These are phyloP conservation scores for Pyrus communis DNA, from an alignment of 306 rosid genomes.

Conservation along the genomic window DNA sequence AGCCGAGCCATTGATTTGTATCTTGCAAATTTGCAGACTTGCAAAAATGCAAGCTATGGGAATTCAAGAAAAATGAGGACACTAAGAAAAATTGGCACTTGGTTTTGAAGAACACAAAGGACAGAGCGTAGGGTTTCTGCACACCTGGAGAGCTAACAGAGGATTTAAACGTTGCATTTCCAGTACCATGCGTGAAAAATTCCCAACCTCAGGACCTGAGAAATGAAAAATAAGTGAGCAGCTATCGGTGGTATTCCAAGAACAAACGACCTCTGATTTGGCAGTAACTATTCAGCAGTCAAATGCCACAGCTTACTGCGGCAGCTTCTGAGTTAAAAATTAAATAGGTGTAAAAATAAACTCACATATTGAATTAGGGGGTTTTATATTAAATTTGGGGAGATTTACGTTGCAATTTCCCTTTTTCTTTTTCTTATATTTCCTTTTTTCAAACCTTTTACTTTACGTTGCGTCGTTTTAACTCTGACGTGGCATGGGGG, in stretches of 20 bases:
- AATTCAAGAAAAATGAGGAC: neutral
- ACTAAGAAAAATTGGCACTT: neutral
- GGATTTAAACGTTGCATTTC: constrained; percentile 75
- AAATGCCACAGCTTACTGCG: constrained; percentile 89
- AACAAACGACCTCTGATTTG: neutral
- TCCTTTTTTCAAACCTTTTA: neutral
- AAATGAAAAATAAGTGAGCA: constrained; percentile 11
- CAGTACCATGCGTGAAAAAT: constrained; percentile 71
- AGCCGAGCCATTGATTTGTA: constrained; percentile 27
- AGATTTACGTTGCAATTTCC: too few species aligned
- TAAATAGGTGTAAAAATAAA: too few species aligned
- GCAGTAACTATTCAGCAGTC: constrained; percentile 44
- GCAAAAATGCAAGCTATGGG: neutral
- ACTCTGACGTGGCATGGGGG: neutral
- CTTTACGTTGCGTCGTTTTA: neutral
- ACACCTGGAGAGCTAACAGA: constrained; percentile 68
- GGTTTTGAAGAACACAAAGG: neutral
- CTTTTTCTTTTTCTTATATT: neutral
- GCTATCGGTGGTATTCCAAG: constrained; percentile 8
- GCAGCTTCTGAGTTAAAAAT: constrained; percentile 60
- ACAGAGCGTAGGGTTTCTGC: neutral
- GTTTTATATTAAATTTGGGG: too few species aligned
- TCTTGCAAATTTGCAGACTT: neutral
- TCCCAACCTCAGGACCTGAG: constrained; percentile 70
- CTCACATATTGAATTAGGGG: too few species aligned